Evolutionary conservation across 345 rosid species (phyloP), one percentile per base, ranked within the genome.

Genomic region (Bruguiera sexangula): DNA sequence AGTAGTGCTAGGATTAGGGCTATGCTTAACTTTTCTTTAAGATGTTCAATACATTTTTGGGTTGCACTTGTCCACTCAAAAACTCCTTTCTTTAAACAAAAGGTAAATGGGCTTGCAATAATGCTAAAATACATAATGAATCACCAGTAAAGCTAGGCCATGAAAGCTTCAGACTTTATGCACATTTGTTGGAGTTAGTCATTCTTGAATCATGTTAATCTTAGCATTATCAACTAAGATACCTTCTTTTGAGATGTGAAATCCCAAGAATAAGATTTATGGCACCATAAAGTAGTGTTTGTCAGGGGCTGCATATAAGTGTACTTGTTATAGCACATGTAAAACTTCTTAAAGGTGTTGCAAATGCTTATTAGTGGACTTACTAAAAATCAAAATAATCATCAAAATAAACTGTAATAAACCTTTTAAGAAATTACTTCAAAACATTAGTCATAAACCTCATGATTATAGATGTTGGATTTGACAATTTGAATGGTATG

Each of bases 241-340:
- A 2, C 69, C 60, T 0, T 0, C 3, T 4, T n/a, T 0, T 1
- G 18, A 10, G 1, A 66, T 18, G 0, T 22, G 18, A 53, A 27
- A 66, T 1, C 69, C 60, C 6, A 66, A 13, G 9, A 66, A 66
- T 7, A 61, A 3, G 6, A 1, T 19, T 13, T 19, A 2, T 11
- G 53, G 20, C 1, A 19, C 4, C 20, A 15, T 50, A 50, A 16
- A 50, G 19, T 11, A 3, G 20, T 20, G 15, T 1, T 50, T 50
- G 1, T 50, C 19, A 50, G 1, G 3, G 3, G 20, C 2, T 19
- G 53, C 20, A 15, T 50, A 50, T 0, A 50, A 11, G 3, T 50
- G 15, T 19, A 15, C 20, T 2, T 19, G 15, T 50, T 5, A 0
- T 19, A 50, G 13, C 4, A 50, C 3, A 50, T 4, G 0, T 2